Conservation (phyloP, 73 alveolate genomes). For the Paramecium bursaria region DNA sequence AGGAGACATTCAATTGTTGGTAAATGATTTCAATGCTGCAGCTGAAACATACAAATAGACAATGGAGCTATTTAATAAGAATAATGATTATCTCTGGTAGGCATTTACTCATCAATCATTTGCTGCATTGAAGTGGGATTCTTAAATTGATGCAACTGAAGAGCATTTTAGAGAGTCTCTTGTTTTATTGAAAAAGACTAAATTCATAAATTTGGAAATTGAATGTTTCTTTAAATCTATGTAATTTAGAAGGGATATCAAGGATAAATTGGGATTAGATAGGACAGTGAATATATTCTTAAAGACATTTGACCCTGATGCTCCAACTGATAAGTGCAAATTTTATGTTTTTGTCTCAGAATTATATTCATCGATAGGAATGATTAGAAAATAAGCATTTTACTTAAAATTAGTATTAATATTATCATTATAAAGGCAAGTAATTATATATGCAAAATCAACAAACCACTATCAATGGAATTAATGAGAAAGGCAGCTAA, state of each 20-base stretch:
- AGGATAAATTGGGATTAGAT: constrained; percentile 51
- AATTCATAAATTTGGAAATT: constrained; percentile 38
- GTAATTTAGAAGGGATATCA: constrained; percentile 18
- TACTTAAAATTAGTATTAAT: background rate
- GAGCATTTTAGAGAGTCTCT: constrained; percentile 52
- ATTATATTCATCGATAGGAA: background rate
- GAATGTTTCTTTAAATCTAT: constrained; percentile 52
- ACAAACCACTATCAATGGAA: constrained; percentile 25
- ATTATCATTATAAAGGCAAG: too few relatives aligned
- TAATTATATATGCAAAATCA: background rate
- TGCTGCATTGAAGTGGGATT: background rate
- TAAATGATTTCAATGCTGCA: constrained; percentile 14
- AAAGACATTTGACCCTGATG: constrained; percentile 49
- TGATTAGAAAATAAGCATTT: constrained; percentile 48
- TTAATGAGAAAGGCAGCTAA: background rate
- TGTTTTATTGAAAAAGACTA: background rate
- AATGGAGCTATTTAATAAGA: constrained; percentile 16
- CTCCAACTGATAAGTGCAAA: constrained; percentile 49
- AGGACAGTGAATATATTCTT: constrained; percentile 9
- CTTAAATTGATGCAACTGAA: constrained; percentile 36
- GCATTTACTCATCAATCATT: background rate
- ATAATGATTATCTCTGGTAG: constrained; percentile 41
- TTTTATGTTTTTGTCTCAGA: constrained; percentile 52
- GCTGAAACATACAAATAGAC: constrained; percentile 23
- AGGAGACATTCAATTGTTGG: constrained; percentile 27